These are phyloP conservation scores for Lepidium didymum DNA, from an alignment of 345 rosid genomes.

Conservation along the genomic window DNA sequence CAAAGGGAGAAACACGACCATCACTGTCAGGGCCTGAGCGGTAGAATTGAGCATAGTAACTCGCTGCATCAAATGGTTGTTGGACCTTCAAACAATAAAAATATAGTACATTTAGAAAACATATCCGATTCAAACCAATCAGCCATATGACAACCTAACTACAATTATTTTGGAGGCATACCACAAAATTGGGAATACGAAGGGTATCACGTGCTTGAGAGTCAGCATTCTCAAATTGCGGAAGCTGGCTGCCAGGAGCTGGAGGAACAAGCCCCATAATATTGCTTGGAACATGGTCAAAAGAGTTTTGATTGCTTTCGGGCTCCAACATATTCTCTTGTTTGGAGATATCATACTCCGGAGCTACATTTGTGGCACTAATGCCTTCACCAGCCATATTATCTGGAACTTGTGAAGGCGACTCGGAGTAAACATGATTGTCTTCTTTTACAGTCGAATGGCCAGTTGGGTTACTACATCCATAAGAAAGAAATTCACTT, in stretches of 20 bases:
- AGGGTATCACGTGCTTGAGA: constrained; percentile 68
- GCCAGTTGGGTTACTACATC: constrained; percentile 41
- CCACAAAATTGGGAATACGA: constrained; percentile 72
- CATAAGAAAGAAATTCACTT: background rate
- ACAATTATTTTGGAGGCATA: constrained; percentile 31
- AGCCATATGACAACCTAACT: background rate
- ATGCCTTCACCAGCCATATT: constrained; percentile 53
- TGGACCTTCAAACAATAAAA: constrained; percentile 48
- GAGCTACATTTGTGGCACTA: constrained; percentile 34
- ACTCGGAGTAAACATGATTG: constrained; percentile 37
- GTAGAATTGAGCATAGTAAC: constrained; percentile 75
- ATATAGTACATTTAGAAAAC: constrained; percentile 5
- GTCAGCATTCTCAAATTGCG: constrained; percentile 64
- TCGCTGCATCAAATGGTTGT: constrained; percentile 75
- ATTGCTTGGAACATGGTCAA: constrained; percentile 53
- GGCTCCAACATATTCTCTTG: constrained; percentile 46
- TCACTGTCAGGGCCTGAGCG: constrained; percentile 60
- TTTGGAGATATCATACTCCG: constrained; percentile 54
- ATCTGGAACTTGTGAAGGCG: constrained; percentile 43
- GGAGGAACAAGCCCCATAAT: constrained; percentile 58
- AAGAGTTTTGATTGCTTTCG: constrained; percentile 50
- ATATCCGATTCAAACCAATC: background rate
- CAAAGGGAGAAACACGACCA: constrained; percentile 79
- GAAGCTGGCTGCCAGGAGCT: constrained; percentile 51
- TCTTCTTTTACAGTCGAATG: constrained; percentile 41